Evolutionary conservation across 345 rosid genomes (phyloP).

Genomic region (Rhodamnia rubescens): DNA sequence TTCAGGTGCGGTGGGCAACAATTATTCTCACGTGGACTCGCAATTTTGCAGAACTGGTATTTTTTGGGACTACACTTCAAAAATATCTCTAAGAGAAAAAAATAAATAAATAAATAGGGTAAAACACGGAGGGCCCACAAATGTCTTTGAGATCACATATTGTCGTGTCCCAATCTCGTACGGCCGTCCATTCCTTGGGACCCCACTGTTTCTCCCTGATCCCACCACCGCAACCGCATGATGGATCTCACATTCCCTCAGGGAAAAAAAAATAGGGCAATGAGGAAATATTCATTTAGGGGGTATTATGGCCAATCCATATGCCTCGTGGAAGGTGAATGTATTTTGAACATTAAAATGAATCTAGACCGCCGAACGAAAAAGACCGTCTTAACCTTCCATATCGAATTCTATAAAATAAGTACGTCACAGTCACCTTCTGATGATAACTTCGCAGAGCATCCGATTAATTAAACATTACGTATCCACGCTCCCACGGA

Average conservation of each 20-base stretch:
- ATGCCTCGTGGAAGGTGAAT: no score
- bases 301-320: no score
- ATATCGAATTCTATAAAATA: background rate
- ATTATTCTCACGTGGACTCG: background rate
- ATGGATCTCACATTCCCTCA: no score
- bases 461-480: rapidly evolving
- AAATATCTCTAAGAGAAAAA: no score
- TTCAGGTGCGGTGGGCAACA: background rate
- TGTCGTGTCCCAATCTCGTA: background rate
- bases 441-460: background rate
- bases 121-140: background rate
- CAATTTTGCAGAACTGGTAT: background rate
- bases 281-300: no score
- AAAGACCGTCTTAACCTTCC: background rate
- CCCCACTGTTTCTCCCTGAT: background rate
- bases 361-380: background rate
- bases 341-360: no score
- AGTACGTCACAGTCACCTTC: rapidly evolving
- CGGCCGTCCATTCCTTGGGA: background rate
- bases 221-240: no score
- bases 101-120: no score
- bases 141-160: background rate
- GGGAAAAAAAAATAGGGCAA: no score
- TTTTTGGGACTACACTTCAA: background rate
- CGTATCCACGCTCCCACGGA: background rate